A percentile compares a stretch with the other conserved stretches of the same genome.
phyloP scores from a whole-genome alignment of 2,329 filamentous ascomycete genomes.

The Cercospora sp. region DNA sequence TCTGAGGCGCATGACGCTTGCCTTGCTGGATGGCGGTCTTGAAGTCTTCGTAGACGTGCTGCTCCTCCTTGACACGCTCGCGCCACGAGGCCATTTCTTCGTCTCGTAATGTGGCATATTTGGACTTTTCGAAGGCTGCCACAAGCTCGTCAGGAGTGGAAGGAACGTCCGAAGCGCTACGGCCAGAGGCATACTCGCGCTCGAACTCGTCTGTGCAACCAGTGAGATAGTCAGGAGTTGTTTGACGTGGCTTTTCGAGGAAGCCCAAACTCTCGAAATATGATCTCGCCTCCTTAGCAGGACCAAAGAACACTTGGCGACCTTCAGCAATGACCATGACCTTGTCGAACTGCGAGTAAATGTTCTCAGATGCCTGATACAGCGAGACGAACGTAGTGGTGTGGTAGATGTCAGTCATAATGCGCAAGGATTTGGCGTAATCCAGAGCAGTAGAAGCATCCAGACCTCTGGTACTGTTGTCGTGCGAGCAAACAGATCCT shows the following conservation, averaged over 20 bases:
- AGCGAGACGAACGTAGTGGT: constrained; percentile 82
- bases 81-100: constrained; percentile 71
- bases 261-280: constrained; percentile 81
- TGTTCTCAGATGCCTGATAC: constrained; percentile 79
- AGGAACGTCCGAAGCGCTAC: constrained; percentile 66
- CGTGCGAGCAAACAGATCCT: constrained; percentile 44
- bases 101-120: constrained; percentile 57
- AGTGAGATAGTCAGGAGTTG: constrained; percentile 78
- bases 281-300: constrained; percentile 62
- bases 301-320: constrained; percentile 74
- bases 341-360: constrained; percentile 81
- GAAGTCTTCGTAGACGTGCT: constrained; percentile 73
- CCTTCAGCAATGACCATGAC: constrained; percentile 78
- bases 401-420: constrained; percentile 78
- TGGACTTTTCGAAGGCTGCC: constrained; percentile 68
- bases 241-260: constrained; percentile 71
- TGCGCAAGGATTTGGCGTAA: constrained; percentile 50
- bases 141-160: constrained; percentile 66
- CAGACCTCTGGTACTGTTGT: constrained; percentile 51
- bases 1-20: constrained; percentile 71
- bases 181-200: constrained; percentile 69
- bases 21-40: constrained; percentile 70
- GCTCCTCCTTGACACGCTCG: constrained; percentile 61
- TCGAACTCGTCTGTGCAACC: constrained; percentile 84
- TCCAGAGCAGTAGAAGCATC: constrained; percentile 53